These are phyloP conservation scores for Zygotorulaspora florentina DNA, from an alignment of 805 yeast species.

Conservation along the genomic window DNA sequence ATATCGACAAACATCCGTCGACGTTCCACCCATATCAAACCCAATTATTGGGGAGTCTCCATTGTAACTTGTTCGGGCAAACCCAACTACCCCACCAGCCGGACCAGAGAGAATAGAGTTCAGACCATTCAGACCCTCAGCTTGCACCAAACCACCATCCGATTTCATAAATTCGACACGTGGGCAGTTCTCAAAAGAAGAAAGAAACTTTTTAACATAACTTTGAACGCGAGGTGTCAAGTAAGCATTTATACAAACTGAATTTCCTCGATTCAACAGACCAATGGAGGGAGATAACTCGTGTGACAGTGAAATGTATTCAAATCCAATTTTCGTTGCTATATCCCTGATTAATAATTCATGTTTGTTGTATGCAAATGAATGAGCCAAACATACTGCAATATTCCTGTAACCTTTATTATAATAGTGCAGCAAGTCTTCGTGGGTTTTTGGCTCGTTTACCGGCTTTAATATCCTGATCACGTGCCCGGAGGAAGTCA, in stretches of 20 bases:
- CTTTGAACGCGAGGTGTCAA: slow-evolving; percentile 70
- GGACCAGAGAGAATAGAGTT: slow-evolving; percentile 91
- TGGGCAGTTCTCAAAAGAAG: slow-evolving; percentile 52
- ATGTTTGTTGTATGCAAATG: slow-evolving; percentile 68
- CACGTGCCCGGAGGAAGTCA: slow-evolving; percentile 65
- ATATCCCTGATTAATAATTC: slow-evolving; percentile 56
- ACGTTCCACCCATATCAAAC: slow-evolving; percentile 88
- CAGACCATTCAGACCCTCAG: slow-evolving; percentile 76
- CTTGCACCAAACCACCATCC: slow-evolving; percentile 89
- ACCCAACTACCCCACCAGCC: slow-evolving; percentile 96
- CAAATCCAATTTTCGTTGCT: slow-evolving; percentile 63
- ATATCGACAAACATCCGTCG: slow-evolving; percentile 76
- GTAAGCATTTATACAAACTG: slow-evolving; percentile 76
- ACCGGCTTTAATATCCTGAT: slow-evolving; percentile 54
- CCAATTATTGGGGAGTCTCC: slow-evolving; percentile 63
- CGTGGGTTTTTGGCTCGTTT: slow-evolving; percentile 40
- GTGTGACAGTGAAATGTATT: slow-evolving; percentile 62
- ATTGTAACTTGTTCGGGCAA: slow-evolving; percentile 72
- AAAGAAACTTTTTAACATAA: slow-evolving; percentile 57
- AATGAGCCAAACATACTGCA: slow-evolving; percentile 68
- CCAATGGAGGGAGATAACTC: slow-evolving; percentile 75
- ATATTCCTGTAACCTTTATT: slow-evolving; percentile 59
- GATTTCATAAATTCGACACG: slow-evolving; percentile 85
- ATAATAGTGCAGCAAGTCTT: slow-evolving; percentile 43
- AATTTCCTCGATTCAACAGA: slow-evolving; percentile 66